A percentile compares a stretch with the other conserved stretches of the same genome.
phyloP scores from a whole-genome alignment of 148 eudicot species.

The Agrostemma githago region DNA sequence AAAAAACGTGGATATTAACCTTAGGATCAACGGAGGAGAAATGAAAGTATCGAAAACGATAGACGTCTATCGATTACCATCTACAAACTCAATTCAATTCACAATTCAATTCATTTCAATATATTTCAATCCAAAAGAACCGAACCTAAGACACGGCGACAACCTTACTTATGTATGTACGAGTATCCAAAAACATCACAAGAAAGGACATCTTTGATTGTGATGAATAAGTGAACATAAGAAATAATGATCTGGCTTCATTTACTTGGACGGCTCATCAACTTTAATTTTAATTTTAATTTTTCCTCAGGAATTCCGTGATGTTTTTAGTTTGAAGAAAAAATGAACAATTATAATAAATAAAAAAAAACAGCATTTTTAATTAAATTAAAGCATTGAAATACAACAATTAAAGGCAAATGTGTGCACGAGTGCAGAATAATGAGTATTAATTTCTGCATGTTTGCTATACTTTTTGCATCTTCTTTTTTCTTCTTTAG shows the following conservation, averaged over 20 bases:
- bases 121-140: too few relatives aligned
- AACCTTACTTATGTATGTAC: too few relatives aligned
- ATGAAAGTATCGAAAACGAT: too few relatives aligned
- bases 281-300: not conserved
- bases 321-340: not conserved
- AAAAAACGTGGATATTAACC: too few relatives aligned
- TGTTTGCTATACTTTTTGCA: conserved; percentile 4
- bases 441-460: conserved; percentile 11
- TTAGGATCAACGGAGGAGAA: too few relatives aligned
- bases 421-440: conserved; percentile 36
- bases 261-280: conserved; percentile 26
- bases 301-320: conserved; percentile 38
- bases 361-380: conserved; percentile 5
- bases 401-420: not conserved
- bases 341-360: too few relatives aligned
- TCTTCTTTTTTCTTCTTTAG: not conserved
- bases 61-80: too few relatives aligned
- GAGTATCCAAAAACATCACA: conserved; percentile 22
- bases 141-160: too few relatives aligned
- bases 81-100: too few relatives aligned
- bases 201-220: conserved; percentile 19
- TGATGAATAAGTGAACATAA: not conserved
- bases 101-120: too few relatives aligned
- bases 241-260: not conserved
- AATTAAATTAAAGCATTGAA: conserved; percentile 6